Conservation (phyloP, 495 filamentous ascomycete species). For the Symbiotaphrina buchneri region DNA sequence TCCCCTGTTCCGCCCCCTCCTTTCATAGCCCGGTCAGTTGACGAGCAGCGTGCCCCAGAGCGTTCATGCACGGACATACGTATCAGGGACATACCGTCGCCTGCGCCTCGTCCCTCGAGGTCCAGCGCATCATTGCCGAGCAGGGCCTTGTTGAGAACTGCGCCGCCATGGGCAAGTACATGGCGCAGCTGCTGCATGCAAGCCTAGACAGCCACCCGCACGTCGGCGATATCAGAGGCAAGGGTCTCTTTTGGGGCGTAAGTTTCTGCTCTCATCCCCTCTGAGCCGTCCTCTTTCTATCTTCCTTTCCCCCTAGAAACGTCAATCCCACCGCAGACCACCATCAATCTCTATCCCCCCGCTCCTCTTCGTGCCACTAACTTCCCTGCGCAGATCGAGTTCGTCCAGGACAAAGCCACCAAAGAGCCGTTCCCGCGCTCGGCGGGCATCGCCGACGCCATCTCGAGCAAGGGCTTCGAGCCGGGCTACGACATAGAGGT, state of each 20-base stretch:
- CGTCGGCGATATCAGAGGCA: constrained; percentile 33
- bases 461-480: constrained; percentile 28
- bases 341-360: not conserved
- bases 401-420: constrained; percentile 28
- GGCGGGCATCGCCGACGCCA: constrained; percentile 15
- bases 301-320: constrained; percentile 1
- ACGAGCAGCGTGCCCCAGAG: not conserved
- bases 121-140: constrained; percentile 24
- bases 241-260: constrained; percentile 33
- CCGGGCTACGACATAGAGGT: constrained; percentile 35
- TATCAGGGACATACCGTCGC: constrained; percentile 34
- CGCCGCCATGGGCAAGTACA: constrained; percentile 18
- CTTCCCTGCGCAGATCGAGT: constrained; percentile 23
- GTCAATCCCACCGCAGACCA: no score
- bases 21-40: no score
- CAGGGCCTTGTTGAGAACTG: constrained; percentile 26
- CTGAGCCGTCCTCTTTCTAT: not conserved
- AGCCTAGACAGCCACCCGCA: constrained; percentile 16
- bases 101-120: constrained; percentile 30
- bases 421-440: constrained; percentile 28
- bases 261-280: constrained; percentile 6
- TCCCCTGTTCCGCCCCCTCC: not conserved
- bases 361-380: not conserved
- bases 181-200: constrained; percentile 16
- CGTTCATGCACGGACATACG: constrained; percentile 18